Percentiles rank a stretch among this genome's conserved stretches.
These are phyloP conservation scores for Hypsizygus ulmarius DNA, from an alignment of 1,284 basidiomycete genomes.

Conservation along the genomic window DNA sequence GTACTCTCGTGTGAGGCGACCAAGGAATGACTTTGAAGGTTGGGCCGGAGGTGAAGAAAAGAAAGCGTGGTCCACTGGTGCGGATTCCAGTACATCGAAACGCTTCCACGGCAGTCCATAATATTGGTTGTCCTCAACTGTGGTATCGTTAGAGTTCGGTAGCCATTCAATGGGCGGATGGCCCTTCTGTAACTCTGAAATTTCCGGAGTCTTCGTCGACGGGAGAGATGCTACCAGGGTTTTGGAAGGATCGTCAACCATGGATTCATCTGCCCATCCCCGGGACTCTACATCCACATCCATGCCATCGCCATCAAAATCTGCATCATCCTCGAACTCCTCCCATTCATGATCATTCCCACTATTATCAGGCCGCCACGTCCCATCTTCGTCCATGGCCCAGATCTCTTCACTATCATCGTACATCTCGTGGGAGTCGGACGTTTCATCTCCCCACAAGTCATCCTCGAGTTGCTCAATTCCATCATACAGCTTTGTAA, in stretches of 20 bases:
- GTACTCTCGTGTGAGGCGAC: constrained; percentile 81
- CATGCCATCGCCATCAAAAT: constrained; percentile 34
- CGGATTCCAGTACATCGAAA: constrained; percentile 73
- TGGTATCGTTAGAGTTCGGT: background rate
- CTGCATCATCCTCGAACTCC: constrained; percentile 34
- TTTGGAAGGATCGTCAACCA: constrained; percentile 2
- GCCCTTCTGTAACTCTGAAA: background rate
- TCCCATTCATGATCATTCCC: constrained; percentile 42
- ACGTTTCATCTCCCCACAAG: constrained; percentile 55
- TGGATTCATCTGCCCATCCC: constrained; percentile 20
- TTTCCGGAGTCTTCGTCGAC: background rate
- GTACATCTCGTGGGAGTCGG: constrained; percentile 35
- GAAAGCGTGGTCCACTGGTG: constrained; percentile 82
- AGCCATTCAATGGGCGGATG: constrained; percentile 2
- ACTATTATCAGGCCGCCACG: constrained; percentile 41
- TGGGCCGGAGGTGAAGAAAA: constrained; percentile 56
- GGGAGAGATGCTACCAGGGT: constrained; percentile 2
- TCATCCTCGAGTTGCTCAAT: constrained; percentile 76
- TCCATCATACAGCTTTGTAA: constrained; percentile 73
- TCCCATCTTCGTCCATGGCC: constrained; percentile 51
- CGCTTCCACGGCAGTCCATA: constrained; percentile 59
- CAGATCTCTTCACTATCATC: constrained; percentile 45
- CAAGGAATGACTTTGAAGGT: constrained; percentile 71
- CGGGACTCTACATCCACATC: constrained; percentile 26
- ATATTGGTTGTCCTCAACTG: constrained; percentile 8